phyloP scores from a whole-genome alignment of 257 asterid genomes.

The Paulownia fortunei region DNA sequence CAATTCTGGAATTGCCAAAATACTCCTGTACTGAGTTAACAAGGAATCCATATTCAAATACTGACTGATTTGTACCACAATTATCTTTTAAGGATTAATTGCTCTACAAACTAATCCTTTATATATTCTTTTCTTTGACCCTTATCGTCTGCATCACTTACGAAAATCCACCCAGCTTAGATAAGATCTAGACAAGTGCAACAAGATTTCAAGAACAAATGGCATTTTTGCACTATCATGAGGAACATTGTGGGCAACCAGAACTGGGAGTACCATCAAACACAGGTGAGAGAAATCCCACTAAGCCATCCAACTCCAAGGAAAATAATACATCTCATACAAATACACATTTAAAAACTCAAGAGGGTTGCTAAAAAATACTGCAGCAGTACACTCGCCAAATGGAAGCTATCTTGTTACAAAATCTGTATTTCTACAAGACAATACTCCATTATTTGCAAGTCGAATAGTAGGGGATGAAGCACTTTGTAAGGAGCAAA shows the following conservation, averaged over 20 bases:
- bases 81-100: not conserved
- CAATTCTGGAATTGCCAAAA: not conserved
- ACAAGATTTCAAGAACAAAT: not conserved
- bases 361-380: not conserved
- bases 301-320: not conserved
- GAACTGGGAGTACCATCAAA: not conserved
- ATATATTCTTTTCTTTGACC: not conserved
- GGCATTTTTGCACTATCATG: not conserved
- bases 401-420: not conserved
- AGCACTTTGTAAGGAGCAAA: not conserved
- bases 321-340: not conserved
- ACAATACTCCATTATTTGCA: not conserved
- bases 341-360: not conserved
- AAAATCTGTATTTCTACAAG: slow-evolving; percentile 1
- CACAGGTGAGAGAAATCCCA: not conserved
- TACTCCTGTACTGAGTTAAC: not conserved
- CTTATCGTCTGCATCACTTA: not conserved
- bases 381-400: not conserved
- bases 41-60: not conserved
- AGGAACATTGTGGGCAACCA: not conserved
- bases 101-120: not conserved
- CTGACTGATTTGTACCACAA: not conserved
- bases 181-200: not conserved
- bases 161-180: not conserved
- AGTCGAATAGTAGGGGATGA: slow-evolving; percentile 1